Evolutionary conservation across 805 yeast species (phyloP).

Genomic region (Sugiyamaella marilandica): DNA sequence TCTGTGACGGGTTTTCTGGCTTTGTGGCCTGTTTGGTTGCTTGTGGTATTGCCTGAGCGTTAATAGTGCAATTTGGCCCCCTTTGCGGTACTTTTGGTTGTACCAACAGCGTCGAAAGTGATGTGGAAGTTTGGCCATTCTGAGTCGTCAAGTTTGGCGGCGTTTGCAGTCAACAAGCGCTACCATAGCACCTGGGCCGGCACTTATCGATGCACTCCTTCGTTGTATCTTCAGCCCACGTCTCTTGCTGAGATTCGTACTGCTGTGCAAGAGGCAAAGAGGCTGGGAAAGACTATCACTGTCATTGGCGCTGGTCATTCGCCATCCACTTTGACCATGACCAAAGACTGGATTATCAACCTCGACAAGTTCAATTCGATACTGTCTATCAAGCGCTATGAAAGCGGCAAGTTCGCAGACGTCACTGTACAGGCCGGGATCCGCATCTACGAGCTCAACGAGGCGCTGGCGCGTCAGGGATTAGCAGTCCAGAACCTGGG

Average conservation of each 20-base stretch:
- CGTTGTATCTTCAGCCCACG: slow-evolving; percentile 72
- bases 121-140: too few species aligned
- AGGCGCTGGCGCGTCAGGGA: slow-evolving; percentile 54
- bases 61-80: too few species aligned
- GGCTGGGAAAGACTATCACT: slow-evolving; percentile 59
- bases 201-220: slow-evolving; percentile 74
- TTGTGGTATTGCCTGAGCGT: too few species aligned
- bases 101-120: too few species aligned
- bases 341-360: slow-evolving; percentile 81
- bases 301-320: slow-evolving; percentile 94
- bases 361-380: slow-evolving; percentile 70
- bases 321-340: slow-evolving; percentile 86
- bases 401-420: slow-evolving; percentile 55
- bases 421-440: slow-evolving; percentile 94
- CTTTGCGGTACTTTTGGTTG: too few species aligned
- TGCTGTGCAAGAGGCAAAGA: slow-evolving; percentile 63
- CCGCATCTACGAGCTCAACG: slow-evolving; percentile 69
- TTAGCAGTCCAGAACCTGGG: slow-evolving; percentile 89
- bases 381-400: slow-evolving; percentile 26
- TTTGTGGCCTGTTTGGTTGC: too few species aligned
- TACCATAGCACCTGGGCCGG: slow-evolving; percentile 85
- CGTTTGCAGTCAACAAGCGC: not conserved
- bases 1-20: too few species aligned
- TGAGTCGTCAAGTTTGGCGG: not conserved
- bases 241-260: slow-evolving; percentile 61